Percentiles rank a stretch among this genome's conserved stretches.
Conservation (phyloP, 345 rosid species). For the Ricinus communis region DNA sequence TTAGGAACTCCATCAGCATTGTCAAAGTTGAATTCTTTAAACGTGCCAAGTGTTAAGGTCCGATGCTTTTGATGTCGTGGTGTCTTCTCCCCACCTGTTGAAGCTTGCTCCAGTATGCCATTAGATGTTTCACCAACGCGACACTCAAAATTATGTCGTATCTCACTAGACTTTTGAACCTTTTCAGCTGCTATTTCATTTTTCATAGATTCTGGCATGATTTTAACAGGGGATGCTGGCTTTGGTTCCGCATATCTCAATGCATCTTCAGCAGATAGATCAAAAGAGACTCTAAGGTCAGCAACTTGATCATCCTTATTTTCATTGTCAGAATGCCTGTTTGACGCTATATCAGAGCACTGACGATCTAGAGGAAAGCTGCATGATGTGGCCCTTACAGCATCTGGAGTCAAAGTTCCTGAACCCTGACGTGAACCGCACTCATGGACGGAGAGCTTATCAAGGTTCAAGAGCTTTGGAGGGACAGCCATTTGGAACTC, state of each 20-base stretch:
- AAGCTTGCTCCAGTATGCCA: slow-evolving; percentile 30
- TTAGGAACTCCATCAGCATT: slow-evolving; percentile 49
- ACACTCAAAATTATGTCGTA: slow-evolving; percentile 16
- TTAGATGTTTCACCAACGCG: slow-evolving; percentile 38
- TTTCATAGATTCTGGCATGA: slow-evolving; percentile 18
- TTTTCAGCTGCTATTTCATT: slow-evolving; percentile 27
- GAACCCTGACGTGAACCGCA: slow-evolving; percentile 48
- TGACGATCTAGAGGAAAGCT: slow-evolving; percentile 35
- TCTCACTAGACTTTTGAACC: slow-evolving; percentile 24
- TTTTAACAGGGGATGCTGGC: slow-evolving; percentile 44
- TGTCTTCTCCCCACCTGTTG: slow-evolving; percentile 28
- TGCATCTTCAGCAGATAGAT: slow-evolving; percentile 49
- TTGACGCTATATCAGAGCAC: slow-evolving; percentile 28
- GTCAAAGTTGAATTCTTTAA: slow-evolving; percentile 71
- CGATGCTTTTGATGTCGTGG: slow-evolving; percentile 42
- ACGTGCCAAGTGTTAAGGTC: slow-evolving; percentile 53
- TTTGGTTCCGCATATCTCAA: slow-evolving; percentile 46
- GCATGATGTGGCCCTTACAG: slow-evolving; percentile 38
- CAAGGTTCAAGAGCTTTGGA: slow-evolving; percentile 65
- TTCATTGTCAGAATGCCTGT: slow-evolving; percentile 21
- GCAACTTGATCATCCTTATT: slow-evolving; percentile 27
- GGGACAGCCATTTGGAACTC: slow-evolving; percentile 62
- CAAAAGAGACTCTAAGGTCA: slow-evolving; percentile 57
- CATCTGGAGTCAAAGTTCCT: slow-evolving; percentile 55
- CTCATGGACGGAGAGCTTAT: slow-evolving; percentile 37